Evolutionary conservation across 306 rosid species (phyloP).

Genomic region (Comarum palustre): DNA sequence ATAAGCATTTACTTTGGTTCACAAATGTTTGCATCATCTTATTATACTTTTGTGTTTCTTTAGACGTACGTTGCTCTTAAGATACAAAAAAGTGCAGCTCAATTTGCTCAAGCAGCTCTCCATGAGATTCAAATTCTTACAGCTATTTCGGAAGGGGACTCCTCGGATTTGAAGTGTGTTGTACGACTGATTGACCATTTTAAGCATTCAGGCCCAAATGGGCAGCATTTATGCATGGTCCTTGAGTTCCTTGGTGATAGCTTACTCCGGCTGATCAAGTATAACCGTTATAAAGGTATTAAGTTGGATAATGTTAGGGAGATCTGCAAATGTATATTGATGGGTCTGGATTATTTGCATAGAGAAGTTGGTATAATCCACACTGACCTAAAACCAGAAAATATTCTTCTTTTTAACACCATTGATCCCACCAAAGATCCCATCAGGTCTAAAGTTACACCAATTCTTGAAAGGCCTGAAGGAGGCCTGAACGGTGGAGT

Average conservation of each 20-base stretch:
- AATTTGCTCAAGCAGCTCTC: constrained; percentile 87
- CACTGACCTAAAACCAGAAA: constrained; percentile 89
- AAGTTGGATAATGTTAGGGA: constrained; percentile 73
- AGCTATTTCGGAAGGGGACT: constrained; percentile 57
- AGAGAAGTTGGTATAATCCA: constrained; percentile 86
- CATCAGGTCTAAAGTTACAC: constrained; percentile 49
- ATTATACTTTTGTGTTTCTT: constrained; percentile 14
- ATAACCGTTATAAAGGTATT: constrained; percentile 71
- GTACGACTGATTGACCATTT: constrained; percentile 80
- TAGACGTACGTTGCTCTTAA: constrained; percentile 91
- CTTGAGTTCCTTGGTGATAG: constrained; percentile 96
- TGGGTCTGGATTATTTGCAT: constrained; percentile 88
- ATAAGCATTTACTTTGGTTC: constrained; percentile 4
- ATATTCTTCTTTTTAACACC: constrained; percentile 76
- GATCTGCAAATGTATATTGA: constrained; percentile 72
- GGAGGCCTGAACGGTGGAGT: constrained; percentile 68
- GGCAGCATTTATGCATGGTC: constrained; percentile 97
- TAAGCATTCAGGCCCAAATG: constrained; percentile 92
- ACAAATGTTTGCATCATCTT: constrained; percentile 8
- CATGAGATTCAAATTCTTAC: constrained; percentile 88
- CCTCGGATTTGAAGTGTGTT: constrained; percentile 67
- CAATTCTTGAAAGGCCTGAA: constrained; percentile 76
- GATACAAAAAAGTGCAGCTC: constrained; percentile 96
- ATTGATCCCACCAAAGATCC: constrained; percentile 88
- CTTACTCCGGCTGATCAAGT: constrained; percentile 78